Percentiles rank a stretch among this genome's conserved stretches.
phyloP scores from a whole-genome alignment of 2,329 filamentous ascomycete genomes.

The Colletotrichum trifolii region DNA sequence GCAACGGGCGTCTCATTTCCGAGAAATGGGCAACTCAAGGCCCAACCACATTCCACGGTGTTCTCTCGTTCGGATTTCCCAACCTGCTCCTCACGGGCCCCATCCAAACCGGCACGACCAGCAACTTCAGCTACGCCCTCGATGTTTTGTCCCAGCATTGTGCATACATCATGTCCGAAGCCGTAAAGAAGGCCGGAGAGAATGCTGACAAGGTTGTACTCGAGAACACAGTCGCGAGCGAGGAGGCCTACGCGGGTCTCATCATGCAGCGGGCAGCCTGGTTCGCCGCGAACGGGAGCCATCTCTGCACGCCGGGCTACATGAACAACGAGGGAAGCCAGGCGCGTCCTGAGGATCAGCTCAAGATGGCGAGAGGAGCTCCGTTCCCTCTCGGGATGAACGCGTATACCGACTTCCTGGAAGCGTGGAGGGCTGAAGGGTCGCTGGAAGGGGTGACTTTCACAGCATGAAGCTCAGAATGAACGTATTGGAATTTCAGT shows the following conservation, averaged over 20 bases:
- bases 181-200: conserved; percentile 39
- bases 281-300: conserved; percentile 49
- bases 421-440: conserved; percentile 45
- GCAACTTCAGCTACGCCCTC: conserved; percentile 51
- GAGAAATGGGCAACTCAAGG: conserved; percentile 56
- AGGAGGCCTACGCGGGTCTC: conserved; percentile 57
- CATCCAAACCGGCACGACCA: conserved; percentile 52
- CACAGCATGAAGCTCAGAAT: not conserved
- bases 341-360: conserved; percentile 42
- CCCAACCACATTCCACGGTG: conserved; percentile 63
- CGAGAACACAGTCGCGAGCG: conserved; percentile 57
- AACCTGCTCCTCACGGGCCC: conserved; percentile 63
- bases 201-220: conserved; percentile 42
- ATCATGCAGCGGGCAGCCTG: conserved; percentile 53
- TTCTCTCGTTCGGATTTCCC: conserved; percentile 60
- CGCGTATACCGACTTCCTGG: conserved; percentile 43
- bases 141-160: conserved; percentile 53
- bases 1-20: conserved; percentile 54
- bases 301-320: conserved; percentile 65
- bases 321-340: conserved; percentile 58
- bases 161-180: conserved; percentile 49
- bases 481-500: not conserved
- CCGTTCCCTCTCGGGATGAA: conserved; percentile 47
- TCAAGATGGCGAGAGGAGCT: conserved; percentile 45
- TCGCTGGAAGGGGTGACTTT: conserved; percentile 39